phyloP scores from a whole-genome alignment of 768 basidiomycete species.

The Sporobolomyces roseus region DNA sequence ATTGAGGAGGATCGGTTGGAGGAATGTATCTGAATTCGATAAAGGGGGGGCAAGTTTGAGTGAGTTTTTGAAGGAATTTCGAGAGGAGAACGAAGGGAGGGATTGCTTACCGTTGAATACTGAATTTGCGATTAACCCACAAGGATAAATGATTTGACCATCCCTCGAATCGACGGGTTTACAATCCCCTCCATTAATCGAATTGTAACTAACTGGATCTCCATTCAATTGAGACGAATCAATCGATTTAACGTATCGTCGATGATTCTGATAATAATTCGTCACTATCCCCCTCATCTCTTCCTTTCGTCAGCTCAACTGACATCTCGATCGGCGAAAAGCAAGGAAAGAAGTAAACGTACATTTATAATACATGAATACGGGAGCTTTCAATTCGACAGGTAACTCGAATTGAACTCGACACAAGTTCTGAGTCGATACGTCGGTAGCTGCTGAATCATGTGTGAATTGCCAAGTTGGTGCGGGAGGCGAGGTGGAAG shows the following conservation, averaged over 20 bases:
- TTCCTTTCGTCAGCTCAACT: neutral
- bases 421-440: constrained; percentile 61
- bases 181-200: constrained; percentile 65
- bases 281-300: constrained; percentile 57
- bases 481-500: constrained; percentile 55
- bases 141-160: constrained; percentile 74
- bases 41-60: neutral
- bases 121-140: constrained; percentile 95
- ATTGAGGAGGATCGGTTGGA: constrained; percentile 60
- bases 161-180: constrained; percentile 67
- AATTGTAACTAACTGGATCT: constrained; percentile 54
- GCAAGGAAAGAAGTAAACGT: constrained; percentile 7
- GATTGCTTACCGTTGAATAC: constrained; percentile 75
- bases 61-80: neutral
- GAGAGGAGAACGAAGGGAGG: neutral
- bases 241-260: constrained; percentile 90
- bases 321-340: constrained; percentile 18
- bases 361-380: constrained; percentile 88
- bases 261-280: constrained; percentile 97
- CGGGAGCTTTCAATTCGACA: constrained; percentile 64
- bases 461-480: constrained; percentile 70
- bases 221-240: constrained; percentile 82
- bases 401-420: constrained; percentile 77
- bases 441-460: constrained; percentile 55
- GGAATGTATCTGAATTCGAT: constrained; percentile 66